Base-by-base conservation (phyloP, 768 basidiomycete species). In the Rhizopogon sp. region DNA sequence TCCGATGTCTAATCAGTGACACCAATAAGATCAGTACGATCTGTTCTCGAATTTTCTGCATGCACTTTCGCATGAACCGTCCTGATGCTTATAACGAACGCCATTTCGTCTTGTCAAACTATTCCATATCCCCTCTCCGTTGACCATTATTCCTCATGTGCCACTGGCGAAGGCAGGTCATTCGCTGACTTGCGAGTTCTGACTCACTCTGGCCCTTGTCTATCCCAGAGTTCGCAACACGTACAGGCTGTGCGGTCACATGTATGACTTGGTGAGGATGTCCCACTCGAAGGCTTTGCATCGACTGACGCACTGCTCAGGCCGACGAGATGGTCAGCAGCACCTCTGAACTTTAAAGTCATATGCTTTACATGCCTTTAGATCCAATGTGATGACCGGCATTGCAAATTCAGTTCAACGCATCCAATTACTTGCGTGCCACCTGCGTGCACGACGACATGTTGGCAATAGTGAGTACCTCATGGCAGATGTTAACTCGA, bases 401-500 rank as follows among this genome's bases (percentile, higher is more conserved):
- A 67, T 64, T 90, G 88, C 79, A 88, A 78, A 67, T 90, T 90
- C 74, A 89, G 88, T 61, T 71, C 78, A 9, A 68, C 69, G 16
- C 88, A 90, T 69, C 84, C 84, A 31, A 60, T 51, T 28, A 72
- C 81, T 55, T 90, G 88, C 62, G 76, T 78, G 29, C 65, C 72
- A 5, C 79, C 83, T 25, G 69, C 75, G 29, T 90, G 88, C 70
- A 72, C 65, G 31, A 72, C 65, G 25, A 83, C 82, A 25, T 89
- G 88, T 65, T 89, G 88, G 88, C 86, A 88, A 70, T 87, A 87
- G 88, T 90, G 67, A 72, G 87, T 69, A 56, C 50, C 51, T 49
- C 54, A 46, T 59, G 45, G 39, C 58, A 45, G 52, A 54, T 35
- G 7, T 60, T 39, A 50, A 17, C 39, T 40, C n/a, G 39, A 50